Evolutionary conservation across 768 basidiomycete species (phyloP).

Genomic region (Tylopilus balloui): DNA sequence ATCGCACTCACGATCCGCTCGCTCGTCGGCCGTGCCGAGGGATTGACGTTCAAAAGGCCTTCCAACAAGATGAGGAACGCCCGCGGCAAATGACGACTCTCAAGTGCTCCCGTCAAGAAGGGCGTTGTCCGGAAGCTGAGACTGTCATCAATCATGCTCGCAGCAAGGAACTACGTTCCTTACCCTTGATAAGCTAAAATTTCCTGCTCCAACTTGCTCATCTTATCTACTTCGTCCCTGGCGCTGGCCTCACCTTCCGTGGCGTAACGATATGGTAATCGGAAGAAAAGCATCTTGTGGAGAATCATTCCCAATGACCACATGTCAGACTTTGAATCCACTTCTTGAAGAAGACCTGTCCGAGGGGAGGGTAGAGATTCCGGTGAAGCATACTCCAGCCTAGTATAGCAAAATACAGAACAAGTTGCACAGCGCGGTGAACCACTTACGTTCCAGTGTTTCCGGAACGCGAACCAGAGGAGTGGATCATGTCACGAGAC

Average conservation of each 20-base stretch:
- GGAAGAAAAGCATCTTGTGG: constrained; percentile 89
- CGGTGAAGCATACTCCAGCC: constrained; percentile 84
- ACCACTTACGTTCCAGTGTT: constrained; percentile 87
- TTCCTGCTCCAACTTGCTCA: constrained; percentile 67
- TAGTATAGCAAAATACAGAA: constrained; percentile 23
- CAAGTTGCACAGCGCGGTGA: neutral
- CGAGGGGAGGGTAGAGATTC: constrained; percentile 73
- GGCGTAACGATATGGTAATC: constrained; percentile 77
- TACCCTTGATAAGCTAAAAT: constrained; percentile 74
- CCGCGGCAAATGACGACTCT: constrained; percentile 66
- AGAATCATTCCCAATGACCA: constrained; percentile 98
- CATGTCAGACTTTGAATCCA: constrained; percentile 91
- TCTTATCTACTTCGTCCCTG: constrained; percentile 54
- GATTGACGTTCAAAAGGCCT: constrained; percentile 57
- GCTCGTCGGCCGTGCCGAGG: constrained; percentile 61
- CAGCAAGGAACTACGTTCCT: constrained; percentile 11
- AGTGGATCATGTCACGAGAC: constrained; percentile 82
- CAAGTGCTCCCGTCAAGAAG: constrained; percentile 52
- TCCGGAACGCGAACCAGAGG: constrained; percentile 69
- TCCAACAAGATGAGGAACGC: constrained; percentile 71
- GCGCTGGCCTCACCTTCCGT: constrained; percentile 52
- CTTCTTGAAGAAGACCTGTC: constrained; percentile 61
- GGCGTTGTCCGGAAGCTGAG: constrained; percentile 51
- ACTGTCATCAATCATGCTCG: constrained; percentile 6
- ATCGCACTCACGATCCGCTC: constrained; percentile 70